phyloP scores from a whole-genome alignment of 805 yeast species.

The Wickerhamomyces rabaulensis region DNA sequence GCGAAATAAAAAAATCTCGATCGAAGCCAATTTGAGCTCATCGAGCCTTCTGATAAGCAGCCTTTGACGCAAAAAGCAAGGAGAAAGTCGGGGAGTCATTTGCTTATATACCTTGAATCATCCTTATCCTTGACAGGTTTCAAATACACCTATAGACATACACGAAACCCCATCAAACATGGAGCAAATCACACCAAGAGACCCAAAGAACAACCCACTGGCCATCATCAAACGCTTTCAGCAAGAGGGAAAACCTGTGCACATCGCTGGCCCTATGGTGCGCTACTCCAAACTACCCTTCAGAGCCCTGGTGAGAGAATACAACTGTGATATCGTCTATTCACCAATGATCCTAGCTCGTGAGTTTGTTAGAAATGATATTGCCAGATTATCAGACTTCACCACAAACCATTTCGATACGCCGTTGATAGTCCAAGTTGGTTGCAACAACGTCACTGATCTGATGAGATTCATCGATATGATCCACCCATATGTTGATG shows the following conservation, averaged over 20 bases:
- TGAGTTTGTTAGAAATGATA: slow-evolving; percentile 81
- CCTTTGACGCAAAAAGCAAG: background rate
- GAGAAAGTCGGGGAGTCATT: background rate
- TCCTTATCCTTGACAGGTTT: background rate
- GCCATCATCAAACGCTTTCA: slow-evolving; percentile 43
- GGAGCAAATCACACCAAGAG: slow-evolving; percentile 21
- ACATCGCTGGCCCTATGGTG: slow-evolving; percentile 93
- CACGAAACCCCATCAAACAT: background rate
- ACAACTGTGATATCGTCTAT: slow-evolving; percentile 76
- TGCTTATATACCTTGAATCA: background rate
- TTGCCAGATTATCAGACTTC: slow-evolving; percentile 82
- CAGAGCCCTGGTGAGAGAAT: slow-evolving; percentile 70
- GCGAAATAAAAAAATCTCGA: background rate
- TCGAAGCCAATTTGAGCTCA: background rate
- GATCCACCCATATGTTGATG: slow-evolving; percentile 90
- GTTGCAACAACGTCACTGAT: slow-evolving; percentile 80
- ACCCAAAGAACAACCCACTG: slow-evolving; percentile 47
- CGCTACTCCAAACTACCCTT: slow-evolving; percentile 92
- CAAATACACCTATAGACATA: background rate
- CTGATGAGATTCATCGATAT: slow-evolving; percentile 77
- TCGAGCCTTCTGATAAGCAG: background rate
- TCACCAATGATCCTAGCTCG: slow-evolving; percentile 96
- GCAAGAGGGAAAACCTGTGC: slow-evolving; percentile 48
- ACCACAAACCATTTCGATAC: slow-evolving; percentile 68
- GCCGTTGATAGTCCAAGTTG: slow-evolving; percentile 83